Evolutionary conservation across 257 asterid species (phyloP).

Genomic region (Solanum gracilifrons): DNA sequence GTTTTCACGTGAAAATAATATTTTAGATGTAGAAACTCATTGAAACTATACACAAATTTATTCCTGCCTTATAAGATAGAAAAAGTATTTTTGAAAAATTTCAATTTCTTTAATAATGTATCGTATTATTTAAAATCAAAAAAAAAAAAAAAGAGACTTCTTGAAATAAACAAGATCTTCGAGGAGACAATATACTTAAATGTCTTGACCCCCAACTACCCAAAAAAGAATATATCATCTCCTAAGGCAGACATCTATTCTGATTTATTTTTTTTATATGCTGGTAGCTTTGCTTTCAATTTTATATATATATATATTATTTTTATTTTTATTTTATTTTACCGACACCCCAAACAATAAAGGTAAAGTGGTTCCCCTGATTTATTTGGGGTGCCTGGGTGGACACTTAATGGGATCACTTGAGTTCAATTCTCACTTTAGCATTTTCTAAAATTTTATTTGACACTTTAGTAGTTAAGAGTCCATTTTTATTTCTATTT

Average conservation of each 20-base stretch:
- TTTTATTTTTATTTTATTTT: too few relatives aligned
- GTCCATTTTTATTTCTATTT: background rate
- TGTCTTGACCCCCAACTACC: background rate
- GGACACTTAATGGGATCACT: background rate
- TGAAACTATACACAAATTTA: too few relatives aligned
- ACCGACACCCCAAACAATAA: background rate
- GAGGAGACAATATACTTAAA: background rate
- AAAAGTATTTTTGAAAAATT: too few relatives aligned
- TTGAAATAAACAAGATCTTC: background rate
- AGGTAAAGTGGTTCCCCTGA: background rate
- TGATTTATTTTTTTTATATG: background rate
- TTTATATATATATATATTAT: too few relatives aligned
- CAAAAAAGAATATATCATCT: background rate
- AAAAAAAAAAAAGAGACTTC: background rate
- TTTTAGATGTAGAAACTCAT: too few relatives aligned
- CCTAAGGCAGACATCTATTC: background rate
- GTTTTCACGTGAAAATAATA: too few relatives aligned
- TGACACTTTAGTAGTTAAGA: background rate
- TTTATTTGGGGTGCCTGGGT: background rate
- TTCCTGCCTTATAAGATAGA: accelerated
- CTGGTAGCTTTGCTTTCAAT: background rate
- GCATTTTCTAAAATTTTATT: background rate
- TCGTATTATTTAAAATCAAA: background rate
- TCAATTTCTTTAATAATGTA: background rate
- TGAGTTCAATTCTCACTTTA: background rate